Conservation (phyloP, 2,329 filamentous ascomycete species). For the Claviceps citrina region DNA sequence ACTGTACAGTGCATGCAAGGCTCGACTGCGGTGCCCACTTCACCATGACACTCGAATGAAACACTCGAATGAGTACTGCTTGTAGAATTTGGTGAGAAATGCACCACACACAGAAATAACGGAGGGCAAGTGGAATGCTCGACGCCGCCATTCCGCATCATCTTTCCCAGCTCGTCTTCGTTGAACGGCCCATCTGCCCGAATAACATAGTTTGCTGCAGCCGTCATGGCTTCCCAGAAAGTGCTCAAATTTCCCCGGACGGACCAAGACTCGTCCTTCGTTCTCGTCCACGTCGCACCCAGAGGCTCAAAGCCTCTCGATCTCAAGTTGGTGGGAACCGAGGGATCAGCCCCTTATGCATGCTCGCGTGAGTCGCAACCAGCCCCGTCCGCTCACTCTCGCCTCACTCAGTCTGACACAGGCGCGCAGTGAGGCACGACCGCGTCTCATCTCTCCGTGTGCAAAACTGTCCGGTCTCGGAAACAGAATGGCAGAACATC, state of each 20-base stretch:
- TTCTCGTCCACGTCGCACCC: conserved; percentile 45
- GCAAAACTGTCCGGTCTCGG: conserved; percentile 37
- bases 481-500: conserved; percentile 52
- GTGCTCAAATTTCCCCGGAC: conserved; percentile 46
- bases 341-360: conserved; percentile 46
- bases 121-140: conserved; percentile 64
- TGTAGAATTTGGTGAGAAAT: conserved; percentile 70
- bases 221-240: conserved; percentile 12
- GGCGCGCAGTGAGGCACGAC: conserved; percentile 41
- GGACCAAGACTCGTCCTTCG: conserved; percentile 34
- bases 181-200: background rate
- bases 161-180: no score
- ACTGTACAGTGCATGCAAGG: no score
- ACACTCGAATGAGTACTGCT: no score
- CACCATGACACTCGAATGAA: no score
- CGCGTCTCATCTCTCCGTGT: conserved; percentile 36
- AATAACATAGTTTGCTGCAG: background rate
- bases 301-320: conserved; percentile 40
- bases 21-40: no score
- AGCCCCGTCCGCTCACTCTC: background rate
- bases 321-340: conserved; percentile 52
- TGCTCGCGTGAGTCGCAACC: conserved; percentile 32
- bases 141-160: no score
- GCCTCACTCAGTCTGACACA: background rate
- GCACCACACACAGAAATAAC: conserved; percentile 74